A percentile compares a stretch with the other conserved stretches of the same genome.
These are phyloP conservation scores for Phanerodontia chrysosporium DNA, from an alignment of 768 basidiomycete species.

Conservation along the genomic window DNA sequence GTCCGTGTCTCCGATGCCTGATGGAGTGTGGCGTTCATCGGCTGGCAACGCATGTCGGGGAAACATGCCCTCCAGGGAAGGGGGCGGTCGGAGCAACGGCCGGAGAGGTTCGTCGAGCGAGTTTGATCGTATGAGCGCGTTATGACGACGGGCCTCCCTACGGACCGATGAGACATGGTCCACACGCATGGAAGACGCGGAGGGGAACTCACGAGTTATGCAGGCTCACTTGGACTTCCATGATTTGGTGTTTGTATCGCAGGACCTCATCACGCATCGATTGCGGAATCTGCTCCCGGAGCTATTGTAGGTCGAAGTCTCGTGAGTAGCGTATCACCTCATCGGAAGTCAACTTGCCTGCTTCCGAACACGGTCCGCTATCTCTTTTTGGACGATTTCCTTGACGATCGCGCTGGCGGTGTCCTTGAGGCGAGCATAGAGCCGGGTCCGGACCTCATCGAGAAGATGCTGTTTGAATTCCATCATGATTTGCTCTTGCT, in stretches of 20 bases:
- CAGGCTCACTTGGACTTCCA: constrained; percentile 39
- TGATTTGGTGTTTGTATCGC: constrained; percentile 38
- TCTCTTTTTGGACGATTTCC: constrained; percentile 31
- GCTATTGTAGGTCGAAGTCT: constrained; percentile 26
- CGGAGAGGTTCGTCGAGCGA: constrained; percentile 40
- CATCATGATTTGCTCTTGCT: constrained; percentile 36
- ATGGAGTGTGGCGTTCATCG: neutral
- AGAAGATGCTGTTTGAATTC: constrained; percentile 32
- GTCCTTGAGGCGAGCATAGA: constrained; percentile 39
- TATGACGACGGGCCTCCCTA: constrained; percentile 46
- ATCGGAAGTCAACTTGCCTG: constrained; percentile 32
- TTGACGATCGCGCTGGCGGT: constrained; percentile 35
- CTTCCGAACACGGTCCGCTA: constrained; percentile 38
- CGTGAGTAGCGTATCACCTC: neutral
- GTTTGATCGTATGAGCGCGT: constrained; percentile 32
- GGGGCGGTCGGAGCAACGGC: constrained; percentile 48
- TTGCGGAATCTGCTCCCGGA: constrained; percentile 39
- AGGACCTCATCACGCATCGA: constrained; percentile 36
- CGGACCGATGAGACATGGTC: constrained; percentile 1
- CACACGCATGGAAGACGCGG: neutral
- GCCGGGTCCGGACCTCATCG: constrained; percentile 19
- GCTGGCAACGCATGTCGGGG: neutral
- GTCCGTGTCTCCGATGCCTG: neutral
- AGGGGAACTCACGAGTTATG: constrained; percentile 41
- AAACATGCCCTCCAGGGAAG: constrained; percentile 11